Base-by-base conservation (phyloP, 768 basidiomycete genomes). In the Kwoniella dendrophila region DNA sequence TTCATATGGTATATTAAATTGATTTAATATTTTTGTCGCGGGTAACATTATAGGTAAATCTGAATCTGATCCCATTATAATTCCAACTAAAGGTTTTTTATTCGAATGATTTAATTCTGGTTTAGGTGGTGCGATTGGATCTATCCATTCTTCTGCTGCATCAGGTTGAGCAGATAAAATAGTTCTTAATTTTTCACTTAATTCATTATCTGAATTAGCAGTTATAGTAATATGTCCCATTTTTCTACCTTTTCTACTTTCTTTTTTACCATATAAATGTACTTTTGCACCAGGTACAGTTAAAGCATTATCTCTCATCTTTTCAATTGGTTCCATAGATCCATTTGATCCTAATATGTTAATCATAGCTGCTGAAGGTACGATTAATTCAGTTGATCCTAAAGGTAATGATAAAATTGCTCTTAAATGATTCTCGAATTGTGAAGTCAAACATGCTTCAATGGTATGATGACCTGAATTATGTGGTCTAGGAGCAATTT, bases 391-490 rank as follows among this genome's bases (percentile, higher is more conserved):
- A 0, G 93, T 92, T 3, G 90, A 90, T 27, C 94, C 95, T 20
- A 98, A 84, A 7, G 94, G 93, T 4, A 97, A 84, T 36, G 84
- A 85, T 14, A 97, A 86, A 78, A 99, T 94, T 20, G 93, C 90
- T 34, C 93, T 91, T 52, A 98, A 87, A 78, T 98, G 96, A 69
- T 97, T 96, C 78, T 92, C 92, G 80, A 90, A 99, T 80, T 98
- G 96, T 1, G 95, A 97, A 2, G 92, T 90, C 69, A 91, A 84
- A 78, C 93, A 98, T 0, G 95, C 93, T 81, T 98, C 96, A 74
- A 98, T 98, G 29, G 94, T 96, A 79, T 97, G 95, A 78, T 99
- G 96, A 0, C 95, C 96, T 8, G 94, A 97, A 81, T 98, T 99
- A 78, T 99, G 96, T 1, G 96, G 95, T 18, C 96, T 86, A 12